phyloP scores from a whole-genome alignment of 2,329 filamentous ascomycete genomes.

The Botrytis galanthina region DNA sequence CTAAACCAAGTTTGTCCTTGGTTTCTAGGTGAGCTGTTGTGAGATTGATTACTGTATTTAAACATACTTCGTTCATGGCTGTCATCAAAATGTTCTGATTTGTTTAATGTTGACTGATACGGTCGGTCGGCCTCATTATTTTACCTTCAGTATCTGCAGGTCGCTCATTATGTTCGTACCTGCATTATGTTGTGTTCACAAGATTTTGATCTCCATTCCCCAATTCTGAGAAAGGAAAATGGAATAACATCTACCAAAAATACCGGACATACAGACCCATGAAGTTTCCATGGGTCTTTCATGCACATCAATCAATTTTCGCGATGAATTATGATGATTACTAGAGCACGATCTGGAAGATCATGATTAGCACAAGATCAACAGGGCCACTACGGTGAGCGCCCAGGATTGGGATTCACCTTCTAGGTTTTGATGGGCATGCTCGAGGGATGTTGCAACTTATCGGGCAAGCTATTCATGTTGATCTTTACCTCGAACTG shows the following conservation, averaged over 20 bases:
- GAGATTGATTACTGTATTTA: neutral
- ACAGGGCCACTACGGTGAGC: slow-evolving; percentile 5
- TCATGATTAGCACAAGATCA: slow-evolving; percentile 7
- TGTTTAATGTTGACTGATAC: neutral
- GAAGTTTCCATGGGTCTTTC: neutral
- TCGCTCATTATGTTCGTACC: slow-evolving; percentile 14
- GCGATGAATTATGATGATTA: neutral
- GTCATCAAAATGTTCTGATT: slow-evolving; percentile 8
- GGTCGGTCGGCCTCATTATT: neutral
- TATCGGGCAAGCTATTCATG: slow-evolving; percentile 8
- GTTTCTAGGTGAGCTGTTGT: neutral
- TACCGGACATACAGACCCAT: slow-evolving; percentile 7
- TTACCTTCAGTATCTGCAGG: slow-evolving; percentile 3
- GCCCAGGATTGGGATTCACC: neutral
- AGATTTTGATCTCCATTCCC: slow-evolving; percentile 14
- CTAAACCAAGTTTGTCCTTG: neutral
- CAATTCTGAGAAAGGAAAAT: slow-evolving; percentile 7
- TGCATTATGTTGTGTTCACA: slow-evolving; percentile 20
- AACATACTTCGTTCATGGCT: neutral
- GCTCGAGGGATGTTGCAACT: neutral
- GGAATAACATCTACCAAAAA: slow-evolving; percentile 8
- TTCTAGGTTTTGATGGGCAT: neutral
- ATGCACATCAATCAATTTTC: slow-evolving; percentile 14
- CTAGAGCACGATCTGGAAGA: slow-evolving; percentile 5
- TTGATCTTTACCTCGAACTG: slow-evolving; percentile 8